Base-by-base conservation (phyloP, 768 basidiomycete species). In the Lentinus tigrinus region DNA sequence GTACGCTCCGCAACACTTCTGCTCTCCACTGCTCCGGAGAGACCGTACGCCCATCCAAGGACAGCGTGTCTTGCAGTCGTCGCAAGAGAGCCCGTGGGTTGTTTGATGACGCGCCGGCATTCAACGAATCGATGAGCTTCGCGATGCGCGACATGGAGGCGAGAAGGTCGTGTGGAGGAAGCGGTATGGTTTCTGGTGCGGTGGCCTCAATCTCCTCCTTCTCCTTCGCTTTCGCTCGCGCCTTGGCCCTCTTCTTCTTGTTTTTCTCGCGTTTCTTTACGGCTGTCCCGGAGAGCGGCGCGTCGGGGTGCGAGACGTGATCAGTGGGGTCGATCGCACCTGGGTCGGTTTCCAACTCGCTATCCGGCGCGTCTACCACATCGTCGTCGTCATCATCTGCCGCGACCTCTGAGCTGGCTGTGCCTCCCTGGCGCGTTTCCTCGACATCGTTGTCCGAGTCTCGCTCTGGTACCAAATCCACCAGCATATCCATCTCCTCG, bases 131-230 rank as follows among this genome's bases (percentile, higher is more conserved):
- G 47, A 57, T 52, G 3, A 61, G 55, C 40, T 57, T 42, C 11
- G 60, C 55, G 26, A 61, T 56, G 11, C 55, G 55, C n/a, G 60
- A 61, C 51, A 61, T 61, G 37, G 60, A 61, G 47, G 47, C 55
- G 34, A 61, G 55, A 31, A 61, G 60, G 42, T 61, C 60, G 17
- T 57, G 51, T 8, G 60, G 51, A 9, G 59, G 24, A 38, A 44
- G 42, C n/a, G 49, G 44, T 28, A 40, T 24, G 37, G 50, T 26
- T 4, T 48, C 44, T 34, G 38, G 17, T n/a, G 24, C 2, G 19
- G 47, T 28, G 5, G 54, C 26, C 19, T 49, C 46, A 47, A 51
- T 44, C 49, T 39, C 52, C 26, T 56, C 50, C 49, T 39, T 56
- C 26, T 56, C 58, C 28, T 52, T 56, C 6, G 49, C 60, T 17